A percentile compares a stretch with the other conserved stretches of the same genome.
Evolutionary conservation across 257 asterid genomes (phyloP).

Genomic region (Solanum acaule): DNA sequence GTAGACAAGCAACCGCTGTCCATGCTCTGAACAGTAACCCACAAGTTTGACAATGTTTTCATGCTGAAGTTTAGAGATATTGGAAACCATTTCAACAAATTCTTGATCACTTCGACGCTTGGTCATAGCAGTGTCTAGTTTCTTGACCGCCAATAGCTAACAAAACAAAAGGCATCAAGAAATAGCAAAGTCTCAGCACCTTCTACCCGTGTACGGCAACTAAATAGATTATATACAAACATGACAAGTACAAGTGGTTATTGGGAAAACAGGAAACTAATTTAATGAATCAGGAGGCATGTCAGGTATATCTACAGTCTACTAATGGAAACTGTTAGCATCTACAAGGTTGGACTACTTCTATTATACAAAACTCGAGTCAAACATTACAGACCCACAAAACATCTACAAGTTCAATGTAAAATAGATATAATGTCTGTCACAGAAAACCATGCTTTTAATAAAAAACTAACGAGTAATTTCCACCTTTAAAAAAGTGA

Average conservation of each 20-base stretch:
- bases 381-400: not conserved
- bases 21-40: conserved; percentile 84
- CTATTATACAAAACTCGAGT: not conserved
- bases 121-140: conserved; percentile 45
- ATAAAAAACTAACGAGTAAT: not conserved
- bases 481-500: not conserved
- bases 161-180: not conserved
- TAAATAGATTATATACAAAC: not conserved
- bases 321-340: not conserved
- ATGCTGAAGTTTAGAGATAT: conserved; percentile 51
- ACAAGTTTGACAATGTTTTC: conserved; percentile 55
- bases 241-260: not conserved
- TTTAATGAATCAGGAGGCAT: not conserved
- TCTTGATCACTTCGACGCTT: conserved; percentile 46
- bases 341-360: not conserved
- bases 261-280: not conserved
- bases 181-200: not conserved
- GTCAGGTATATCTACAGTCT: not conserved
- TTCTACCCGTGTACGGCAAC: not conserved
- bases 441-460: not conserved
- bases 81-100: conserved; percentile 62
- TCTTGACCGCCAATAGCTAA: conserved; percentile 81
- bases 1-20: conserved; percentile 69
- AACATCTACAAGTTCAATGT: not conserved
- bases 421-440: not conserved